Base-by-base conservation (phyloP, 2,329 filamentous ascomycete genomes). In the Aspergillus amoenus region DNA sequence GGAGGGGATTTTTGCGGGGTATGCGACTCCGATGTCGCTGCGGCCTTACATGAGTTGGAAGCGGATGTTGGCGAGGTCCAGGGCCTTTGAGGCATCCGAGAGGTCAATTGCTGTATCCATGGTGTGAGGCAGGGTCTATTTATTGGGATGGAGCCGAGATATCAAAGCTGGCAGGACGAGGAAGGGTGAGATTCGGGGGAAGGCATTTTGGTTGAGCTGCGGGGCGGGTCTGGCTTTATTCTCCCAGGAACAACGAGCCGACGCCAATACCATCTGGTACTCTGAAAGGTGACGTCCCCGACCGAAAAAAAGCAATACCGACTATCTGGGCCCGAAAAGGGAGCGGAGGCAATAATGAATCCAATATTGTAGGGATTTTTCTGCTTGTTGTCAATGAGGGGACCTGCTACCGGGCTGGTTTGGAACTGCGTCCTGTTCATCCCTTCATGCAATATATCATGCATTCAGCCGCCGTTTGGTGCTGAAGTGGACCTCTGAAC, bases 61-160 rank as follows among this genome's bases (percentile, higher is more conserved):
- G 62, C 94, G 90, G 73, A 97, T 99, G 71, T 94, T 91, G 61
- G 86, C 83, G 48, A 99, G 84, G 73, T 97, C 93, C 68, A 99
- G 81, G 15, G 93, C 93, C 79, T 91, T 90, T 64, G 86, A 85
- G 70, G 88, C 85, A 76, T 97, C 90, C 40, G 87, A 90, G 60
- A 96, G 85, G 73, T 97, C 92, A 69, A 97, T 91, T 47, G 91
- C 86, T 17, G 90, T 83, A 73, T 99, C 94, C 94, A 99, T 99
- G 53, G 62, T 76, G 67, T 21, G 22, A 30, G 39, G n/a, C 4
- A 34, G 13, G 4, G 1, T 41, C 24, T 46, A 17, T 6, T 11
- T 11, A 8, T 18, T 12, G 17, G 21, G 11, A 13, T 21, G n/a
- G 1, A 18, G 18, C 13, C 5, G 3, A 15, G 22, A 32, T 30